A percentile compares a stretch with the other conserved stretches of the same genome.
Evolutionary conservation across 495 filamentous ascomycete genomes (phyloP).

Genomic region (Opeltia flavorubescens): DNA sequence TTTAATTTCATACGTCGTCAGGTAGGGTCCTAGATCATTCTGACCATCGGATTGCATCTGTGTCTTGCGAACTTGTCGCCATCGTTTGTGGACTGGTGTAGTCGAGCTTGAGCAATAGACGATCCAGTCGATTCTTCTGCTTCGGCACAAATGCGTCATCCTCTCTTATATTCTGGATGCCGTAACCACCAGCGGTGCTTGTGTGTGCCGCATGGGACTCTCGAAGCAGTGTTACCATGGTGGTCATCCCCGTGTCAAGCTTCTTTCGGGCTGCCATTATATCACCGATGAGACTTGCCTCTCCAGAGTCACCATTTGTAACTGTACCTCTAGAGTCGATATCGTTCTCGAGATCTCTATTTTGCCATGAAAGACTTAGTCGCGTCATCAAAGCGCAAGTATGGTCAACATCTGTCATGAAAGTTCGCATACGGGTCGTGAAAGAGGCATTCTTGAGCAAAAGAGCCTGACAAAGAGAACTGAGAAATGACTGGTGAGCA

Average conservation of each 20-base stretch:
- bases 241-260: background rate
- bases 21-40: too few relatives aligned
- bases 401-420: background rate
- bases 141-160: background rate
- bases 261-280: background rate
- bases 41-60: too few relatives aligned
- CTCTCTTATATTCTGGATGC: background rate
- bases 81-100: background rate
- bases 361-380: background rate
- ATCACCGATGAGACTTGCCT: background rate
- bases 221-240: background rate
- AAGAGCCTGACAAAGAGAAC: background rate
- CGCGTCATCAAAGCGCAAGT: background rate
- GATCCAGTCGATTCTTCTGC: background rate
- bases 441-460: background rate
- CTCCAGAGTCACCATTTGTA: background rate
- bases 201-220: background rate
- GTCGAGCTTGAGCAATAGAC: background rate
- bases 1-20: too few relatives aligned
- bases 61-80: background rate
- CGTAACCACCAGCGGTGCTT: background rate
- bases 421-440: background rate
- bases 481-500: background rate
- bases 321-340: background rate
- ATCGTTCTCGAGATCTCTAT: background rate